A percentile compares a stretch with the other conserved stretches of the same genome.
Conservation (phyloP, 352 stramenopile genomes). For the Globisporangium parvum region DNA sequence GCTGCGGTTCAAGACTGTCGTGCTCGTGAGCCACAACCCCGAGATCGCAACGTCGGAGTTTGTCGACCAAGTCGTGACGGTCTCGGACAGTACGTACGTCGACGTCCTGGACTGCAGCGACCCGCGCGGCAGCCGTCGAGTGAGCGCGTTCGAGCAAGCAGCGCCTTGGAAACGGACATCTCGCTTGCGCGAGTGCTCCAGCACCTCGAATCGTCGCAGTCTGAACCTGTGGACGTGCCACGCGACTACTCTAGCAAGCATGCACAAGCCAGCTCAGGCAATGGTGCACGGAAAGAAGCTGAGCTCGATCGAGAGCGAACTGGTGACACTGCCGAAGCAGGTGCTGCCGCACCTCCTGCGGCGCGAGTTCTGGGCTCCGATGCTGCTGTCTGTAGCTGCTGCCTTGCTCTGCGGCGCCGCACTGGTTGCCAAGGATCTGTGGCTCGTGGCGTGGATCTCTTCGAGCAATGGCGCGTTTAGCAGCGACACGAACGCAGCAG, state of each 20-base stretch:
- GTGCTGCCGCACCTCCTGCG: not conserved
- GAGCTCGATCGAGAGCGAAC: too few species aligned
- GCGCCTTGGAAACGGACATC: slow-evolving; percentile 12
- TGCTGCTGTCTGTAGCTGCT: not conserved
- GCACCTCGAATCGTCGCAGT: too few species aligned
- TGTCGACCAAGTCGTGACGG: slow-evolving; percentile 23
- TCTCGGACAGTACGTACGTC: slow-evolving; percentile 2
- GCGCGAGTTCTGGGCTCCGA: slow-evolving; percentile 2
- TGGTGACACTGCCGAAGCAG: too few species aligned
- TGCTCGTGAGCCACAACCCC: slow-evolving; percentile 44
- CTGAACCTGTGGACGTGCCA: too few species aligned
- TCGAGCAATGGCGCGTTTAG: not conserved
- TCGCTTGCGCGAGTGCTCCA: too few species aligned
- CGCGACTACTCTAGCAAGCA: too few species aligned
- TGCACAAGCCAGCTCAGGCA: too few species aligned
- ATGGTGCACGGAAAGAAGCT: too few species aligned
- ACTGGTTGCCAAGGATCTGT: slow-evolving; percentile 30
- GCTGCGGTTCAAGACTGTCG: slow-evolving; percentile 40
- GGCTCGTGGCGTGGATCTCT: slow-evolving; percentile 31
- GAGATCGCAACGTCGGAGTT: slow-evolving; percentile 35
- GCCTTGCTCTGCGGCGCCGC: slow-evolving; percentile 16
- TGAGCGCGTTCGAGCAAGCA: not conserved
- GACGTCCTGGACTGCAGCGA: not conserved
- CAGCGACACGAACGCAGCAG: slow-evolving; percentile 2
- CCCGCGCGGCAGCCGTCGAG: not conserved